Conservation (phyloP, 306 rosid species). For the Gastrolobium villosum region DNA sequence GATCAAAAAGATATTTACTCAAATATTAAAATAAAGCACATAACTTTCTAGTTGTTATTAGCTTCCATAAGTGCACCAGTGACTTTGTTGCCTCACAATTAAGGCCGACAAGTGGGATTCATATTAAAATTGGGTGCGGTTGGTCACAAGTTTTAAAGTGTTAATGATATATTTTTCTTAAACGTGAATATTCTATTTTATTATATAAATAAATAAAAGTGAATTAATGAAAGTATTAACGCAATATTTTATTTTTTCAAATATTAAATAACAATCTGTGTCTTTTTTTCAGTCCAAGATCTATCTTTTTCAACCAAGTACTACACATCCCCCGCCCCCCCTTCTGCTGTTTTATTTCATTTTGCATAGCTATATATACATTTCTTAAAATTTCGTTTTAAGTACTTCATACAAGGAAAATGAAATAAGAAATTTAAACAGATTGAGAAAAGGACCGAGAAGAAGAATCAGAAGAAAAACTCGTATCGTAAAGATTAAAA, state of each 20-base stretch:
- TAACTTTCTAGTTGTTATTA: no score
- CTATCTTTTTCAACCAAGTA: not conserved
- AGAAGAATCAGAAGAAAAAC: not conserved
- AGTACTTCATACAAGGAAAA: not conserved
- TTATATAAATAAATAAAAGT: no score
- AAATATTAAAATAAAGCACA: no score
- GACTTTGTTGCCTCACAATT: no score
- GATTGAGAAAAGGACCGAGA: not conserved
- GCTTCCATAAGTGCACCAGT: no score
- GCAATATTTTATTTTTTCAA: not conserved
- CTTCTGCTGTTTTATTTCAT: constrained; percentile 12
- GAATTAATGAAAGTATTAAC: not conserved
- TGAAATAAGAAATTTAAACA: not conserved
- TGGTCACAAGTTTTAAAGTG: no score
- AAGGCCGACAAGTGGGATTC: no score
- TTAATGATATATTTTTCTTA: no score
- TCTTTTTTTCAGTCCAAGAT: not conserved
- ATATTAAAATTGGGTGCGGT: no score
- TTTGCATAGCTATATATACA: constrained; percentile 1
- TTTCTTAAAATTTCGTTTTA: not conserved
- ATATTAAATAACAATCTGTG: constrained; percentile 3
- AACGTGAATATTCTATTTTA: no score
- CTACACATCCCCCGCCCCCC: not conserved
- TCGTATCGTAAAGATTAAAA: not conserved
- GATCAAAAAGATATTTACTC: no score